Conservation (phyloP, 371 early-diverging fungal species). For the Caulochytrium protostelioides region DNA sequence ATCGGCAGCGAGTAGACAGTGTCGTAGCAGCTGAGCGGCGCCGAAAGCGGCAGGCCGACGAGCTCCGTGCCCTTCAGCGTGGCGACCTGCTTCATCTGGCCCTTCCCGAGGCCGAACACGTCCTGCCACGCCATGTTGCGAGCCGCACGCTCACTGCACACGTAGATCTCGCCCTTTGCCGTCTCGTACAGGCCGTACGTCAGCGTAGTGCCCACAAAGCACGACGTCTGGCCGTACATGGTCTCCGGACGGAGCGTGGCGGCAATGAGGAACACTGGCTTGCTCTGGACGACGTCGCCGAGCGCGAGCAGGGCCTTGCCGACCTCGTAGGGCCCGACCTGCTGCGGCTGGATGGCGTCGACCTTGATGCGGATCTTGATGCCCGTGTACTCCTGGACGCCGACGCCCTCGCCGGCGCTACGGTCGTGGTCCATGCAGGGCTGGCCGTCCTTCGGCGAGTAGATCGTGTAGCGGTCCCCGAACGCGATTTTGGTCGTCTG, state of each 20-base stretch:
- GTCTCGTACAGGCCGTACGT: constrained; percentile 68
- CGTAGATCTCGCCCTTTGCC: constrained; percentile 55
- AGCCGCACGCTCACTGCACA: constrained; percentile 81
- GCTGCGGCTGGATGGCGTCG: constrained; percentile 11
- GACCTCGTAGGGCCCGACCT: constrained; percentile 18
- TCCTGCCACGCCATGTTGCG: constrained; percentile 93
- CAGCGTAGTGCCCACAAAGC: constrained; percentile 80
- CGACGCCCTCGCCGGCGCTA: constrained; percentile 89
- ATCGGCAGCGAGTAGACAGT: constrained; percentile 85
- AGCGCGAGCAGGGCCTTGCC: constrained; percentile 33
- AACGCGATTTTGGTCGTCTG: constrained; percentile 66
- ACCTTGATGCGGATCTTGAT: constrained; percentile 67
- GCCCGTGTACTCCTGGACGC: constrained; percentile 89
- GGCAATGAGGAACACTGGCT: constrained; percentile 74
- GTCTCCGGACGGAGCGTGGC: constrained; percentile 96
- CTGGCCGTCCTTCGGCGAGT: constrained; percentile 90
- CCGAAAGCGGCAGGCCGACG: constrained; percentile 72
- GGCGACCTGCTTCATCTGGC: constrained; percentile 44
- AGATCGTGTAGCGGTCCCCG: constrained; percentile 97
- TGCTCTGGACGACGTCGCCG: constrained; percentile 32
- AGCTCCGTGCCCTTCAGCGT: constrained; percentile 56
- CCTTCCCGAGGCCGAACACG: constrained; percentile 36
- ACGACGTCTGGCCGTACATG: constrained; percentile 98
- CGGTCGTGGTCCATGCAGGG: constrained; percentile 99
- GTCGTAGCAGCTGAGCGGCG: constrained; percentile 58